Conservation (phyloP, 208 protist genomes). For the Polymyxa betae region DNA sequence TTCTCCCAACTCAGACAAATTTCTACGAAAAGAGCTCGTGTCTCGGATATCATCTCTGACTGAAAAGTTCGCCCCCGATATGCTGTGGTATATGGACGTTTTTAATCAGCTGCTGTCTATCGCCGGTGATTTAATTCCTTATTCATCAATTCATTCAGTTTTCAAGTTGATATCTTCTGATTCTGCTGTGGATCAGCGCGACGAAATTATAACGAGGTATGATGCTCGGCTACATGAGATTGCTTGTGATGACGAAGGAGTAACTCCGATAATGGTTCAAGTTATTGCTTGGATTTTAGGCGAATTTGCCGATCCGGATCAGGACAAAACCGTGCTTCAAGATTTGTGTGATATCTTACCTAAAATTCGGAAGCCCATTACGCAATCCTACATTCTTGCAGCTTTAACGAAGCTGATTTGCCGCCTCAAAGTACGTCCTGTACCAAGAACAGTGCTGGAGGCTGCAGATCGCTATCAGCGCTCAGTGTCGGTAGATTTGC, state of each 20-base stretch:
- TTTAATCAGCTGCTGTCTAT: neutral
- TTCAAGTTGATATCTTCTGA: neutral
- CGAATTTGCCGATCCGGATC: slow-evolving; percentile 85
- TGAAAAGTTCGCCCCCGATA: slow-evolving; percentile 75
- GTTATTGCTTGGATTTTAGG: slow-evolving; percentile 87
- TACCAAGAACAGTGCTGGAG: neutral
- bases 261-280: slow-evolving; percentile 66
- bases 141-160: neutral
- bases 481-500: slow-evolving; percentile 22
- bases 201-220: neutral
- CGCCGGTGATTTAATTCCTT: slow-evolving; percentile 9
- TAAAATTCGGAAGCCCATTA: slow-evolving; percentile 67
- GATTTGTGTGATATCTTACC: slow-evolving; percentile 64
- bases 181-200: neutral
- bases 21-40: slow-evolving; percentile 79
- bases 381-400: slow-evolving; percentile 66
- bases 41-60: slow-evolving; percentile 80
- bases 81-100: slow-evolving; percentile 25
- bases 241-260: neutral
- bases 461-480: neutral
- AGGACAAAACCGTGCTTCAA: slow-evolving; percentile 56
- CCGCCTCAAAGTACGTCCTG: slow-evolving; percentile 12
- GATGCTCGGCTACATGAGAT: neutral
- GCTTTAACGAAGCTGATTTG: slow-evolving; percentile 67
- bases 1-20: slow-evolving; percentile 72